phyloP scores from a whole-genome alignment of 2,329 filamentous ascomycete species.

The Tetracladium maxilliforme region DNA sequence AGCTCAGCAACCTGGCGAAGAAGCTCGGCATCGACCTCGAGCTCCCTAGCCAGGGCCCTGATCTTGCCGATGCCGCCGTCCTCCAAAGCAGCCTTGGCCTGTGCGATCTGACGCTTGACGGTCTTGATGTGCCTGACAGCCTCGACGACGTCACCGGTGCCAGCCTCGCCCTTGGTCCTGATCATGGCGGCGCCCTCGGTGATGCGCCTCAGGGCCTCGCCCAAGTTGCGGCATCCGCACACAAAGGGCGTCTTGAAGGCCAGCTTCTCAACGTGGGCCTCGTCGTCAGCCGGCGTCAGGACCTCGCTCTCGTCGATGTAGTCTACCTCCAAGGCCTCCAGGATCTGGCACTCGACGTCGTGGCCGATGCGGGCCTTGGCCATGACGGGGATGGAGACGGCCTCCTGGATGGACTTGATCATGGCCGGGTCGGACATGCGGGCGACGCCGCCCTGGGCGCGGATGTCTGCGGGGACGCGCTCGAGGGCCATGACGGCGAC shows the following conservation, averaged over 20 bases:
- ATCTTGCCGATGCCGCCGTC: too few species aligned
- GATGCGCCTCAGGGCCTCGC: conserved; percentile 83
- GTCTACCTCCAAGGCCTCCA: conserved; percentile 87
- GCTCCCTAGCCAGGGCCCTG: conserved; percentile 67
- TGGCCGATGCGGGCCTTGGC: conserved; percentile 96
- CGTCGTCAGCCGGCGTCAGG: conserved; percentile 81
- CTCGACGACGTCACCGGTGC: conserved; percentile 93
- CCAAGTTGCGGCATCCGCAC: conserved; percentile 87
- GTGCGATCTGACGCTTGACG: conserved; percentile 68
- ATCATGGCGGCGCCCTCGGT: conserved; percentile 97
- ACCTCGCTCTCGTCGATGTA: conserved; percentile 99
- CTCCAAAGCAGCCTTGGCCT: conserved; percentile 66
- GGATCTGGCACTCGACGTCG: conserved; percentile 96
- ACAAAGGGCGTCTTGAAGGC: conserved; percentile 79
- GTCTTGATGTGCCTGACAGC: conserved; percentile 93
- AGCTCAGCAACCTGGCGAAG: conserved; percentile 78
- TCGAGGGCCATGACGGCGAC: conserved; percentile 97
- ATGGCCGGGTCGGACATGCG: conserved; percentile 92
- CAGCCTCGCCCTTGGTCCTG: conserved; percentile 94
- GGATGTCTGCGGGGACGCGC: conserved; percentile 92
- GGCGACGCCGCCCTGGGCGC: conserved; percentile 79
- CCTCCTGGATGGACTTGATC: conserved; percentile 89
- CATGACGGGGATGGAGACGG: conserved; percentile 97
- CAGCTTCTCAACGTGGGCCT: conserved; percentile 84
- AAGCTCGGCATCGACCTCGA: conserved; percentile 64